Evolutionary conservation across 352 stramenopile genomes (phyloP).

Genomic region (Pilasporangium apinafurcum): DNA sequence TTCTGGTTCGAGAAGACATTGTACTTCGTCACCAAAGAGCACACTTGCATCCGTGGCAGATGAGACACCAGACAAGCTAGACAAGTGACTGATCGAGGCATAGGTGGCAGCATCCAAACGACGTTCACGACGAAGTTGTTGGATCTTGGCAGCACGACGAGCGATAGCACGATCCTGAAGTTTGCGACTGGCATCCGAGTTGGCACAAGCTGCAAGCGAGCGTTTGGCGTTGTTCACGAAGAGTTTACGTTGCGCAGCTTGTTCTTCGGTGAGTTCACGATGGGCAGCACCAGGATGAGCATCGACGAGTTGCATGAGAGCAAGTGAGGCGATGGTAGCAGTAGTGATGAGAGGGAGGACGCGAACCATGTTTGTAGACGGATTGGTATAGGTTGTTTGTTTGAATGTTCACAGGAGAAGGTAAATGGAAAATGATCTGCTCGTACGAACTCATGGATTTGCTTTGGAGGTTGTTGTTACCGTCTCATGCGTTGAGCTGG

Average conservation of each 20-base stretch:
- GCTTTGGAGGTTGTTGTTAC: too few relatives aligned
- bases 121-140: neutral
- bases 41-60: neutral
- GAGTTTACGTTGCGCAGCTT: slow-evolving; percentile 1
- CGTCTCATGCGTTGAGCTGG: too few relatives aligned
- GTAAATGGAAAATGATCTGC: too few relatives aligned
- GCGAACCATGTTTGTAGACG: neutral
- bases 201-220: slow-evolving; percentile 2
- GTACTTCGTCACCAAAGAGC: slow-evolving; percentile 3
- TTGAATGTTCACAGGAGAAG: too few relatives aligned
- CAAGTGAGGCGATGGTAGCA: neutral
- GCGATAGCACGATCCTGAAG: slow-evolving; percentile 1
- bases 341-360: neutral
- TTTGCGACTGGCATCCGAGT: neutral
- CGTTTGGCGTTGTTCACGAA: neutral
- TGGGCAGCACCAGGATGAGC: slow-evolving; percentile 1
- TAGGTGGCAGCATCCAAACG: slow-evolving; percentile 2
- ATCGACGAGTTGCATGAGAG: neutral
- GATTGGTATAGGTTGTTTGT: too few relatives aligned
- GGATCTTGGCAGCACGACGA: neutral
- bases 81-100: slow-evolving; percentile 3
- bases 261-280: neutral
- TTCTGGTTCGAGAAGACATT: slow-evolving; percentile 7
- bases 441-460: too few relatives aligned
- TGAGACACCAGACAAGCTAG: neutral